These are phyloP conservation scores for Jacaranda copaia DNA, from an alignment of 257 asterid species.

Conservation along the genomic window DNA sequence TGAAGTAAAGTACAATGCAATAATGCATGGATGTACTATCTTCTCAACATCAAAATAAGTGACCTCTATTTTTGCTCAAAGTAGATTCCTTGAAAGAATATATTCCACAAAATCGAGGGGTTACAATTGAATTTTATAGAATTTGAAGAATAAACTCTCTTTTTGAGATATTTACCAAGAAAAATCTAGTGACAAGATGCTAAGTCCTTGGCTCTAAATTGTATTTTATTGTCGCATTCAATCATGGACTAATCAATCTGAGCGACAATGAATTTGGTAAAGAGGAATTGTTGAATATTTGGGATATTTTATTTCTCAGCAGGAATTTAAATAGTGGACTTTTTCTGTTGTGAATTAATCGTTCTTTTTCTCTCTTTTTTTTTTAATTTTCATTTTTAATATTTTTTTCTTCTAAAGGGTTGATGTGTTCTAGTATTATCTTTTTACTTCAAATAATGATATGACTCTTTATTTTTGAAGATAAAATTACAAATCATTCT, in stretches of 20 bases:
- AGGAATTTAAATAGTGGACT: no score
- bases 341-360: neutral
- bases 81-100: conserved; percentile 40
- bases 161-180: neutral
- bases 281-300: no score
- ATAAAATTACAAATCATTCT: neutral
- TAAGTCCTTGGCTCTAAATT: no score
- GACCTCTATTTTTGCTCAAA: conserved; percentile 29
- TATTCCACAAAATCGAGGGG: conserved; percentile 31
- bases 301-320: no score
- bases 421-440: no score
- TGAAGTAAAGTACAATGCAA: conserved; percentile 25
- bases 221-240: no score
- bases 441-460: no score
- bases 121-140: conserved; percentile 5
- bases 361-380: neutral
- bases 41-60: conserved; percentile 42
- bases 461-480: neutral
- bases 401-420: no score
- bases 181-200: neutral
- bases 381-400: neutral
- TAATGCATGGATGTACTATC: conserved; percentile 30
- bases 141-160: neutral
- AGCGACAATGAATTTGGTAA: no score
- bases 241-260: no score